Evolutionary conservation across 148 eudicot genomes (phyloP), one percentile per base, ranked within the genome.

Genomic region (Camellia japonica): DNA sequence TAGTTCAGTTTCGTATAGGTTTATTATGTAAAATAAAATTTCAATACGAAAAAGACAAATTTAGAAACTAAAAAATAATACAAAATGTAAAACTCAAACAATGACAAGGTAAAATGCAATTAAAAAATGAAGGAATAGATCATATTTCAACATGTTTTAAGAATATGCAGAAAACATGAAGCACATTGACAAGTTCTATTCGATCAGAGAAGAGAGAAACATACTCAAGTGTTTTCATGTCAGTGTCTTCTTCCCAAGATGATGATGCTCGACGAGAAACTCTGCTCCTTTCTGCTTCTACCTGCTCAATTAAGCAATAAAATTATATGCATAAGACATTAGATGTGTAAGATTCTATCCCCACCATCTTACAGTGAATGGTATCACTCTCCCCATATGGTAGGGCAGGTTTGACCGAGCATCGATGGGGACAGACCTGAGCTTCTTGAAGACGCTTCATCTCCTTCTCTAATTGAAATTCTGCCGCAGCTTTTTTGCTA

Each of bases 401-500:
- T 14, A 59, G 23, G 66, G 18, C 60, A 41, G 49, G 66, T 11
- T 58, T 74, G 38, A 30, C 38, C 15, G 13, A 3, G 38, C 78
- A n/a, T 59, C 78, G 13, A 10, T 6, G 0, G 43, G 6, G 23
- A 68, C 87, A 82, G 54, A 93, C 99, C 92, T 97, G 98, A 77
- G 89, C 90, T 86, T 97, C 99, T 78, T 97, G 97, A 80, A 88
- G 83, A 63, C 98, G 98, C 84, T 87, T 97, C 42, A 91, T 88
- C 90, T 97, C 99, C 82, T 94, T 97, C 76, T 94, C 99, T 89
- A 97, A 81, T 86, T 97, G 99, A 90, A 97, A 94, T 80, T 91
- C 95, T 64, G 98, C 97, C 80, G 99, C 99, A 87, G 99, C 94
- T 87, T 97, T 97, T 88, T 92, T 95, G 86, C 97, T 92, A 30